These are phyloP conservation scores for Prunus fruticosa DNA, from an alignment of 306 rosid species.

Conservation along the genomic window DNA sequence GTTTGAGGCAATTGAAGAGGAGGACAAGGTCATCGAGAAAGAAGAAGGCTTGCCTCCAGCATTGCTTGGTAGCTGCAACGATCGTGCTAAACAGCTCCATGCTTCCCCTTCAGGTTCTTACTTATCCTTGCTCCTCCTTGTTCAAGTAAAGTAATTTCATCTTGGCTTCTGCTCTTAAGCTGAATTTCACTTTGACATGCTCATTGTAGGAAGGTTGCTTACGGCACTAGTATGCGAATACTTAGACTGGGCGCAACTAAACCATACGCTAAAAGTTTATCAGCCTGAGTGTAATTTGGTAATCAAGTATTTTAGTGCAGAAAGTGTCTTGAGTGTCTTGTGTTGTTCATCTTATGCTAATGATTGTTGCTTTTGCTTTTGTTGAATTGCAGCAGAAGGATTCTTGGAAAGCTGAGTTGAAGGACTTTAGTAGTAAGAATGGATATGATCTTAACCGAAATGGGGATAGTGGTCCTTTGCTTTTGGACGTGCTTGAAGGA, in stretches of 20 bases:
- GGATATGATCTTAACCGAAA: conserved; percentile 95
- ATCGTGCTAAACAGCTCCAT: conserved; percentile 95
- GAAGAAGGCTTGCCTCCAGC: conserved; percentile 96
- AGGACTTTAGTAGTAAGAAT: conserved; percentile 88
- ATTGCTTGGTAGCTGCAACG: conserved; percentile 94
- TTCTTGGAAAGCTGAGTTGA: conserved; percentile 87
- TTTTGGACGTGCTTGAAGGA: conserved; percentile 97
- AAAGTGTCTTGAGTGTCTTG: neutral
- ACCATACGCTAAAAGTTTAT: conserved; percentile 88
- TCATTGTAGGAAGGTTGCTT: conserved; percentile 80
- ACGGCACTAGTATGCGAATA: conserved; percentile 91
- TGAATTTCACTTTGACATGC: conserved; percentile 12
- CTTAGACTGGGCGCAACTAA: conserved; percentile 96
- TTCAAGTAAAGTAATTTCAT: neutral
- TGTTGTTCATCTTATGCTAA: neutral
- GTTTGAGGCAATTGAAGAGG: conserved; percentile 98
- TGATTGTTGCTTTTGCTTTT: conserved; percentile 7
- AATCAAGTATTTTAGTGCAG: conserved; percentile 22
- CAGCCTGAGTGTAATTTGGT: conserved; percentile 98
- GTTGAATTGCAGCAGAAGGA: conserved; percentile 73
- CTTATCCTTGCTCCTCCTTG: neutral
- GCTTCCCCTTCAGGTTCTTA: conserved; percentile 87
- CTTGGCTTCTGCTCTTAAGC: neutral
- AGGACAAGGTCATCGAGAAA: conserved; percentile 83
- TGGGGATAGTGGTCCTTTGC: conserved; percentile 88